These are phyloP conservation scores for Boletus subcaerulescens DNA, from an alignment of 768 basidiomycete genomes.

Conservation along the genomic window DNA sequence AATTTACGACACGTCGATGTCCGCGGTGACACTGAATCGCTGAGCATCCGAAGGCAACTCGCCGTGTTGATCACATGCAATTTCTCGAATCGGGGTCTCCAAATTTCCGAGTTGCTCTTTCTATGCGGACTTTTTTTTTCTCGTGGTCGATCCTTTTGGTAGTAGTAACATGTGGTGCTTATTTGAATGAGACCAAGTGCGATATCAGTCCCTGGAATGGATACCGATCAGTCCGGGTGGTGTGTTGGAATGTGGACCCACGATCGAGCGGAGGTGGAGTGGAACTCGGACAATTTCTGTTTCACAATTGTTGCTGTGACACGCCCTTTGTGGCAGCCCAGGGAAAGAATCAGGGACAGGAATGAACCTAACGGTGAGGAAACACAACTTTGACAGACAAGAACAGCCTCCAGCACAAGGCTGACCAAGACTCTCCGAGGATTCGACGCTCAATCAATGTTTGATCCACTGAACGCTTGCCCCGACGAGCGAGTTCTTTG, in stretches of 20 bases:
- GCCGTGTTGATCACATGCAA: not conserved
- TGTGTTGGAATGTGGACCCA: not conserved
- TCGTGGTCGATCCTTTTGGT: no score
- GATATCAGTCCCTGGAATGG: not conserved
- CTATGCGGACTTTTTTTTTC: not conserved
- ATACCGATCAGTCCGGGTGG: not conserved
- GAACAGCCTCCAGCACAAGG: not conserved
- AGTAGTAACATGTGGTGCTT: not conserved
- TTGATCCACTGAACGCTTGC: not conserved
- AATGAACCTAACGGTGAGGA: not conserved
- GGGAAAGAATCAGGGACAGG: not conserved
- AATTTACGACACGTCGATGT: not conserved
- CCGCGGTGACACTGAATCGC: not conserved
- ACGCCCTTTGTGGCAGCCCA: not conserved
- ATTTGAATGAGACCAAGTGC: not conserved
- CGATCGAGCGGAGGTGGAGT: not conserved
- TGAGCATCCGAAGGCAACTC: not conserved
- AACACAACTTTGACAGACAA: not conserved
- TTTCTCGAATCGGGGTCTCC: not conserved
- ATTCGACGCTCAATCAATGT: not conserved
- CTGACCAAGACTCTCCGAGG: not conserved
- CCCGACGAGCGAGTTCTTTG: not conserved
- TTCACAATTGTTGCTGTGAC: no score
- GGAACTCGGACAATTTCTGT: no score
- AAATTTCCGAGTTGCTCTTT: not conserved